phyloP scores from a whole-genome alignment of 495 filamentous ascomycete genomes.

The Podospora pseudocomata region DNA sequence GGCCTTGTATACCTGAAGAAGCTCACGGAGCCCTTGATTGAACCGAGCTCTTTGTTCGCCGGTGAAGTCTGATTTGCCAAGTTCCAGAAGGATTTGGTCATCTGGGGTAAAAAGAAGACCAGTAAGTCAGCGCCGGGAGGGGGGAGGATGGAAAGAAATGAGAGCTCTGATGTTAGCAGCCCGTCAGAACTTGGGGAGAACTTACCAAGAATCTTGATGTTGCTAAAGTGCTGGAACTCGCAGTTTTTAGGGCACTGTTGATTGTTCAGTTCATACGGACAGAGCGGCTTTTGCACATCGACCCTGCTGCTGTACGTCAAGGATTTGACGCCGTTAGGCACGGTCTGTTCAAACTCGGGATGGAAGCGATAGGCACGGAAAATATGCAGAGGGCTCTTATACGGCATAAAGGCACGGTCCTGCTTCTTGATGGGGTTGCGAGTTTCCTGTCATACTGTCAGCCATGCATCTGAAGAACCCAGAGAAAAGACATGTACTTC shows the following conservation, averaged over 20 bases:
- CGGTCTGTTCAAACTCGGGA: constrained; percentile 63
- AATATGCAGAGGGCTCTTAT: constrained; percentile 73
- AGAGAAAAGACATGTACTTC: constrained; percentile 38
- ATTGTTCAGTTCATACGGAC: constrained; percentile 66
- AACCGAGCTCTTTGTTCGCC: constrained; percentile 69
- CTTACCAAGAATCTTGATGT: constrained; percentile 79
- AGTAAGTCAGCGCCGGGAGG: constrained; percentile 55
- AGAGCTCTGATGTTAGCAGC: constrained; percentile 34
- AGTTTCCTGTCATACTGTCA: constrained; percentile 22
- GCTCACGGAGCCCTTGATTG: constrained; percentile 66
- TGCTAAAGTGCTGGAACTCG: constrained; percentile 73
- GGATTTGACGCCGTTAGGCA: constrained; percentile 76
- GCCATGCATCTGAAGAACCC: background rate
- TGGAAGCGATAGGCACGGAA: constrained; percentile 92
- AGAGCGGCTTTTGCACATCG: constrained; percentile 66
- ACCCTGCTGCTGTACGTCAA: constrained; percentile 90
- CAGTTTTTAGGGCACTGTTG: constrained; percentile 76
- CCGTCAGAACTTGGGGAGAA: constrained; percentile 31
- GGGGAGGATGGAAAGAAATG: constrained; percentile 21
- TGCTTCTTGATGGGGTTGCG: constrained; percentile 2
- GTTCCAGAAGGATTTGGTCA: constrained; percentile 78
- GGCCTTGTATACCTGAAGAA: constrained; percentile 70
- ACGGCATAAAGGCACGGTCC: constrained; percentile 56
- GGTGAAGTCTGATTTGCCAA: constrained; percentile 69
- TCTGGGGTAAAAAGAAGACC: constrained; percentile 58